Base-by-base conservation (phyloP, 345 rosid genomes). In the Psidium guajava region DNA sequence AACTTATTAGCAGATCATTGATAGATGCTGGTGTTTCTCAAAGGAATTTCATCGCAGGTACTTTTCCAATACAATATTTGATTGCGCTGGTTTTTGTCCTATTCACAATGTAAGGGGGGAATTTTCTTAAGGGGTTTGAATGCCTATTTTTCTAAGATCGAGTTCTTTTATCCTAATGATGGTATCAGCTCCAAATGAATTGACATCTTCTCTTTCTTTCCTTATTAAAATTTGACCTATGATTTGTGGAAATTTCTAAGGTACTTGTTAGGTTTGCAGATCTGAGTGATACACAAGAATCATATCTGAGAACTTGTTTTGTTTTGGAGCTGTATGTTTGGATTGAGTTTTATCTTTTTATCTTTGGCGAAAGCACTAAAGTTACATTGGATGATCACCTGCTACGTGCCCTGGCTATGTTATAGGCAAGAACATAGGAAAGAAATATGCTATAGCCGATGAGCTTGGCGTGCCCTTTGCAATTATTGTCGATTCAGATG, bases 21-120 rank as follows among this genome's bases (percentile, higher is more conserved):
- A 94, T 93, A 8, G 93, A 92, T 84, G 88, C 92, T 87, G 97
- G 97, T 51, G 92, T 97, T 91, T 94, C 96, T 2, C 94, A 97
- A 61, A 94, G 91, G 94, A 97, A 95, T 75, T 98, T 95, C 88
- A 92, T 95, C 83, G 95, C 98, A 81, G 99, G 99, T 96, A 82
- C 15, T 51, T 51, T 3, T 51, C 53, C 53, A 51, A 14, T 51
- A 51, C 15, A 11, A 16, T 0, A 51, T 51, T 11, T 51, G 15
- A 51, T 11, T 16, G 15, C 53, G 9, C 49, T 47, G 3, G 15
- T 51, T 51, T 51, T 51, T 11, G 16, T 51, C 53, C 53, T 51
- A 11, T 12, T 51, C 15, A 51, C 16, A 2, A 51, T 51, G 53
- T 51, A 51, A 51, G 53, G 16, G 53, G 53, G 49, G 49, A 10